Conservation (phyloP, 164 flowering plant species). For the Protea cynaroides region DNA sequence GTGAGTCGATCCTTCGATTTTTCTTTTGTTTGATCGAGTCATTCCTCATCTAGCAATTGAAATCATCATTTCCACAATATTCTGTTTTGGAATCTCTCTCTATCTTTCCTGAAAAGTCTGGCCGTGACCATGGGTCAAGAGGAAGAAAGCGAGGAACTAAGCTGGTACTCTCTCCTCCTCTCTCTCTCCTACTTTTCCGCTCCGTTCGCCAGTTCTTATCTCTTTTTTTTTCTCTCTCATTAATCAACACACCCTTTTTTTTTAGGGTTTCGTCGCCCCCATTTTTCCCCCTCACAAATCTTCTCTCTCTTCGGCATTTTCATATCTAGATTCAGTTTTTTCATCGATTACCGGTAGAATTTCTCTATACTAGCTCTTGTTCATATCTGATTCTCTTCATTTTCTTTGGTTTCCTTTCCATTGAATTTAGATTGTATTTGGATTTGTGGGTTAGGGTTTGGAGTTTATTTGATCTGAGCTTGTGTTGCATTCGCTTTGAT, state of each 20-base stretch:
- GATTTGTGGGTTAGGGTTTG: too few species aligned
- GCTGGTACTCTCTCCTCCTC: conserved; percentile 16
- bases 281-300: not conserved
- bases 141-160: not conserved
- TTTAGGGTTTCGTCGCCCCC: conserved; percentile 7
- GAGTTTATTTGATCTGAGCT: too few species aligned
- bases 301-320: not conserved
- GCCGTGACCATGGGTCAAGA: too few species aligned
- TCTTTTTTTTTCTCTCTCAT: not conserved
- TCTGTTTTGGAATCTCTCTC: not conserved
- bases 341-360: not conserved
- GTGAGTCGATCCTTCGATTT: too few species aligned
- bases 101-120: not conserved
- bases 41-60: too few species aligned
- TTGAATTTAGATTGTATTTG: too few species aligned
- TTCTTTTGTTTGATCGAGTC: too few species aligned
- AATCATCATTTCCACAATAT: too few species aligned
- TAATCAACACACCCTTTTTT: too few species aligned
- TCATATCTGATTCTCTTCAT: not conserved
- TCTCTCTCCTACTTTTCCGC: conserved; percentile 10
- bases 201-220: conserved; percentile 6
- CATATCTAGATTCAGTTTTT: too few species aligned
- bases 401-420: not conserved
- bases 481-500: too few species aligned
- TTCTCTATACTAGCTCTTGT: not conserved